Evolutionary conservation across 108 stramenopile species (phyloP), one percentile per base, ranked within the genome.

Genomic region (Chaetoceros tenuissimus): DNA sequence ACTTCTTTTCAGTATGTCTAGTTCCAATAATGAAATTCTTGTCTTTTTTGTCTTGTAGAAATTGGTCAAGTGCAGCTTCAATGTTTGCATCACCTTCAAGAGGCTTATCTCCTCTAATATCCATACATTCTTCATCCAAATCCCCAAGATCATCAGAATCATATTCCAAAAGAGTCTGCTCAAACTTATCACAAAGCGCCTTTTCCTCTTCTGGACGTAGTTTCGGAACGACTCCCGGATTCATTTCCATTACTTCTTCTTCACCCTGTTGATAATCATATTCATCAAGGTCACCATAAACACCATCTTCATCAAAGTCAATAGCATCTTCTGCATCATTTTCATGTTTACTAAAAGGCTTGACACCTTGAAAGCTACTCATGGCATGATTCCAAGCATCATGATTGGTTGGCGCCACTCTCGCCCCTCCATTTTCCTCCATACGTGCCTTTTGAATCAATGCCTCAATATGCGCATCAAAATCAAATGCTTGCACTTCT

Each of bases 121-220:
- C 65, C 13, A 71, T 82, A 45, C 78, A 83, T 51, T 89, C 89
- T 24, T 90, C 78, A 53, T 85, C 80, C 29, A 74, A 64, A 56
- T 92, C 71, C 54, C 77, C 49, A 70, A 90, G 23, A 64, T 87
- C 60, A 72, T 97, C 61, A 62, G 85, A 63, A 62, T 96, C 64
- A 75, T 97, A 69, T 91, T 95, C 81, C 76, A 89, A 62, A 75
- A 98, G 70, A 31, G 95, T 81, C 60, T 81, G 66, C 59, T 92
- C 81, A 59, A 92, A 91, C 34, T 82, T 80, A 48, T 89, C 79
- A 25, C 81, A 81, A 16, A 85, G 62, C 31, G 84, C 83, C 48
- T 74, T 69, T 57, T 89, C 89, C 58, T 90, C 84, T 20, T 72
- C 66, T 21, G 66, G 68, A 27, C 25, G 57, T 3, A 79, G 48